Evolutionary conservation across 2,329 filamentous ascomycete species (phyloP).

Genomic region (Penicillium sclerotigenum): DNA sequence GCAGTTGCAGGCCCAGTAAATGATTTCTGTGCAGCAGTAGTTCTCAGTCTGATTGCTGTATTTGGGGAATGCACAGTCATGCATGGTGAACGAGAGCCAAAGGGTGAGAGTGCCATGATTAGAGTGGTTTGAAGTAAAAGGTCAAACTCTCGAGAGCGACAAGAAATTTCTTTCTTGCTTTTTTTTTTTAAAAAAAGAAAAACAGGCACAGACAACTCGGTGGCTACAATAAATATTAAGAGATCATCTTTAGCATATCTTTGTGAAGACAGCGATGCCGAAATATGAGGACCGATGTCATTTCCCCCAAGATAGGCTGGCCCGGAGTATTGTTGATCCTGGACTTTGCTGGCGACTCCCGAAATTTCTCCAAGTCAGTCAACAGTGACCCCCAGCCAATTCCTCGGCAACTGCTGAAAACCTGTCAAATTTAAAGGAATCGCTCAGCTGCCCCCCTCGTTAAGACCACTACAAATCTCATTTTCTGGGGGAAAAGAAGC

Average conservation of each 20-base stretch:
- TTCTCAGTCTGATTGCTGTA: conserved; percentile 35
- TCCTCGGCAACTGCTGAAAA: not conserved
- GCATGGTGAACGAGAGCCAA: conserved; percentile 39
- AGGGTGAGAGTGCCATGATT: conserved; percentile 45
- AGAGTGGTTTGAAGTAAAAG: not conserved
- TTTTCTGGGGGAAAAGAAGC: not conserved
- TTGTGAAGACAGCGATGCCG: not conserved
- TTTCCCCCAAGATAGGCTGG: not conserved
- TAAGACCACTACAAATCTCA: not conserved
- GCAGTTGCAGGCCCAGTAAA: conserved; percentile 14
- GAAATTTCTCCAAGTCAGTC: conserved; percentile 30
- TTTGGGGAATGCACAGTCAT: conserved; percentile 32
- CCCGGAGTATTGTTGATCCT: conserved; percentile 35
- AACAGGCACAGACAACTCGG: not conserved
- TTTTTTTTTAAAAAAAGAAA: no score
- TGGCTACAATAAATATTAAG: not conserved
- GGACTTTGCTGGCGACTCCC: conserved; percentile 14
- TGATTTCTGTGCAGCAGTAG: conserved; percentile 32
- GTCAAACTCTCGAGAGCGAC: not conserved
- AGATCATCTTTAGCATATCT: conserved; percentile 3
- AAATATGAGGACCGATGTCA: not conserved
- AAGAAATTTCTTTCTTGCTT: no score
- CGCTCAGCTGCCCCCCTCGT: not conserved
- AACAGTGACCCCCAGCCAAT: conserved; percentile 7
- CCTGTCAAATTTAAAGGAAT: not conserved